Base-by-base conservation (phyloP, 805 yeast genomes). In the Candida sakaeoensis region DNA sequence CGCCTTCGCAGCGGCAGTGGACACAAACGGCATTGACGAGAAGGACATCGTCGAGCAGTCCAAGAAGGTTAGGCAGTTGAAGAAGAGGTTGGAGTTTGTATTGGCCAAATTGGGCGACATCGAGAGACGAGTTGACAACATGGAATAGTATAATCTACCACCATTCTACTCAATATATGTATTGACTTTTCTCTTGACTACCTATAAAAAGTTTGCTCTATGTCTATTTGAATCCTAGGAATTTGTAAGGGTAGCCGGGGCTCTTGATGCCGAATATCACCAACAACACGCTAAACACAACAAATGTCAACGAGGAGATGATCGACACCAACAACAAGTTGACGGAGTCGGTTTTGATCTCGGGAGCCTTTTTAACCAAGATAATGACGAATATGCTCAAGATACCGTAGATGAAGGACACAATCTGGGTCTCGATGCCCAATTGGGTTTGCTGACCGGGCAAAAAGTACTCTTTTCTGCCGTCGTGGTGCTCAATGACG, bases 381-480 rank as follows among this genome's bases (percentile, higher is more conserved):
- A 75, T 61, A 32, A 89, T 71, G 14, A 82, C 62, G 33, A 77
- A 53, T 40, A 84, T 65, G 9, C 89, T 76, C 50, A 89, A 65
- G 6, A 75, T 49, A 2, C 88, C 95, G 58, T 88, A 89, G 5
- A 85, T 45, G 17, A 85, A 73, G 2, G 88, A 80, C 28, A 93
- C 63, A 38, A 89, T 74, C 65, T 93, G 97, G 7, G 97, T 88
- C 68, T 93, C 99, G 33, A 84, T 79, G 6, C 88, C 96, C 37
- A 76, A 74, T 61, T 93, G 99, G 37, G 65, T 68, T 54, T 82
- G 85, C 52, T 85, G 89, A 25, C 88, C 88, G 4, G 70, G 67
- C 2, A 57, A 46, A 44, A 74, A 60, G 47, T 71, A 74, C 7
- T 56, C 57, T 3, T 54, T 57, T 1, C 44, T 39, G 8, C 75